Evolutionary conservation across 306 rosid genomes (phyloP).

Genomic region (Cajanus cajan): DNA sequence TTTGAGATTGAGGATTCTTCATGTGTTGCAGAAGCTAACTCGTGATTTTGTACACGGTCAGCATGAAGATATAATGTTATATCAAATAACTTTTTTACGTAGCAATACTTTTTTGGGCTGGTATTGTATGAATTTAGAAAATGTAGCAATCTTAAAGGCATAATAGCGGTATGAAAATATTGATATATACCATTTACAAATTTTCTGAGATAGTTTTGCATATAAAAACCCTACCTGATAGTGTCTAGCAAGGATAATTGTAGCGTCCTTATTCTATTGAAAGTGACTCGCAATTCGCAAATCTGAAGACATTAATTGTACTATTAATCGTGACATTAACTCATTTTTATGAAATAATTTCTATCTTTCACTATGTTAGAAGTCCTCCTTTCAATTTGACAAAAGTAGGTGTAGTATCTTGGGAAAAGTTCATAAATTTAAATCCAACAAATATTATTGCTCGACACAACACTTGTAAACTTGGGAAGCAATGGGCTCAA

Average conservation of each 20-base stretch:
- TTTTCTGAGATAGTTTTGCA: background rate
- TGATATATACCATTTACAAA: background rate
- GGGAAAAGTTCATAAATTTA: background rate
- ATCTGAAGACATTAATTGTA: background rate
- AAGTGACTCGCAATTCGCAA: background rate
- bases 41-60: background rate
- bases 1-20: conserved; percentile 46
- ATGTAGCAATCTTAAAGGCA: background rate
- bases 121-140: background rate
- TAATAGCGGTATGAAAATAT: background rate
- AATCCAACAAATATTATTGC: background rate
- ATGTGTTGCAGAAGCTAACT: conserved; percentile 42
- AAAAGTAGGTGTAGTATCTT: background rate
- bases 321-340: background rate
- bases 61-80: background rate
- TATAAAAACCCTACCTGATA: background rate
- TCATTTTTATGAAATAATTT: background rate
- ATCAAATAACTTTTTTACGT: background rate
- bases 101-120: background rate
- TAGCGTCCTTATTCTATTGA: background rate
- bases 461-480: background rate
- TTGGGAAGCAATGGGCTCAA: background rate
- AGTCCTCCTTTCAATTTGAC: background rate
- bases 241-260: background rate
- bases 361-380: background rate